phyloP scores from a whole-genome alignment of 2,329 filamentous ascomycete species.

The Fusarium fracticaudum region DNA sequence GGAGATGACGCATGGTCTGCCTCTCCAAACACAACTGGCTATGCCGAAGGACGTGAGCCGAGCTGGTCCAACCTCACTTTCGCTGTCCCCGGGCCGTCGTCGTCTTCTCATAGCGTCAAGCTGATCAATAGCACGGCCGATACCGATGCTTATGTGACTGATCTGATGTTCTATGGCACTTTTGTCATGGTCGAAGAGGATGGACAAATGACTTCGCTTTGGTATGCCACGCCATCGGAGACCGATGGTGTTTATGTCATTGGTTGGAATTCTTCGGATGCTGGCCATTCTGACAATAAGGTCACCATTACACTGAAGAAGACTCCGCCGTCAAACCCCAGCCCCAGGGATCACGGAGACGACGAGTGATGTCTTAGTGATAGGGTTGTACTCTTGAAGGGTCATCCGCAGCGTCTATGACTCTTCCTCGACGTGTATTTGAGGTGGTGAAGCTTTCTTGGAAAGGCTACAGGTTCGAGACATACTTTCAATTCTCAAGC shows the following conservation, averaged over 20 bases:
- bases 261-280: not conserved
- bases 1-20: not conserved
- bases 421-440: accelerated
- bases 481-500: not conserved
- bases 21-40: not conserved
- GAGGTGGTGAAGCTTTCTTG: accelerated
- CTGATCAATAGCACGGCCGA: not conserved
- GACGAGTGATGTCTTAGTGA: accelerated
- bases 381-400: no score
- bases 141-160: not conserved
- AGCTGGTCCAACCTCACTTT: constrained; percentile 2
- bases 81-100: not conserved
- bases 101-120: not conserved
- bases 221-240: not conserved
- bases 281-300: not conserved
- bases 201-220: not conserved
- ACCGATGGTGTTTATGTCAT: not conserved
- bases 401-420: not conserved
- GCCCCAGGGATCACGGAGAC: not conserved
- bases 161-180: not conserved
- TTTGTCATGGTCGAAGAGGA: not conserved
- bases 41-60: not conserved
- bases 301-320: not conserved
- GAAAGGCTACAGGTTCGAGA: accelerated
- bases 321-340: not conserved